Evolutionary conservation across 345 rosid genomes (phyloP).

Genomic region (Populus tremula): DNA sequence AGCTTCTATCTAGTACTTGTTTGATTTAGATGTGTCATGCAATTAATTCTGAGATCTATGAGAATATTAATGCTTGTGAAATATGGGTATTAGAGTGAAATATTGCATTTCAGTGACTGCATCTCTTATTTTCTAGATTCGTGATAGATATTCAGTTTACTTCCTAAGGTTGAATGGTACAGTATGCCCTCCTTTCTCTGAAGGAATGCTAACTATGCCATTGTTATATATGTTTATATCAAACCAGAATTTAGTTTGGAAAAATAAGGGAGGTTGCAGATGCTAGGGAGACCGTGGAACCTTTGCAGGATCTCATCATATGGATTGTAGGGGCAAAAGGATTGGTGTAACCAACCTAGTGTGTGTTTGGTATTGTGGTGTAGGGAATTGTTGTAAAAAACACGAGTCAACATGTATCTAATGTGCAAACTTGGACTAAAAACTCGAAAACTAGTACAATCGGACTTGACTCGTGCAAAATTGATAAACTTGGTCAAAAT

Average conservation of each 20-base stretch:
- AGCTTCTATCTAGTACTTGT: not conserved
- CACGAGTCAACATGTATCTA: too few species aligned
- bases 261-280: not conserved
- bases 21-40: not conserved
- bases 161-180: not conserved
- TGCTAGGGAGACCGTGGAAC: not conserved
- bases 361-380: not conserved
- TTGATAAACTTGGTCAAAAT: too few species aligned
- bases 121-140: too few species aligned
- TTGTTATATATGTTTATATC: not conserved
- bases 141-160: not conserved
- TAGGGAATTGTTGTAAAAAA: too few species aligned
- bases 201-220: not conserved
- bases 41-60: not conserved
- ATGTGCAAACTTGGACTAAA: too few species aligned
- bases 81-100: not conserved
- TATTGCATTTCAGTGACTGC: not conserved
- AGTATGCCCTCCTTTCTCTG: not conserved
- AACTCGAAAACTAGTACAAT: too few species aligned
- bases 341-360: not conserved
- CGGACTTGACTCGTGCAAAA: too few species aligned
- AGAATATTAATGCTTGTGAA: not conserved
- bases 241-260: not conserved
- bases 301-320: not conserved
- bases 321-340: not conserved